Percentiles rank a stretch among this genome's conserved stretches.
These are phyloP conservation scores for Globisporangium perplexum DNA, from an alignment of 352 stramenopile species.

Conservation along the genomic window DNA sequence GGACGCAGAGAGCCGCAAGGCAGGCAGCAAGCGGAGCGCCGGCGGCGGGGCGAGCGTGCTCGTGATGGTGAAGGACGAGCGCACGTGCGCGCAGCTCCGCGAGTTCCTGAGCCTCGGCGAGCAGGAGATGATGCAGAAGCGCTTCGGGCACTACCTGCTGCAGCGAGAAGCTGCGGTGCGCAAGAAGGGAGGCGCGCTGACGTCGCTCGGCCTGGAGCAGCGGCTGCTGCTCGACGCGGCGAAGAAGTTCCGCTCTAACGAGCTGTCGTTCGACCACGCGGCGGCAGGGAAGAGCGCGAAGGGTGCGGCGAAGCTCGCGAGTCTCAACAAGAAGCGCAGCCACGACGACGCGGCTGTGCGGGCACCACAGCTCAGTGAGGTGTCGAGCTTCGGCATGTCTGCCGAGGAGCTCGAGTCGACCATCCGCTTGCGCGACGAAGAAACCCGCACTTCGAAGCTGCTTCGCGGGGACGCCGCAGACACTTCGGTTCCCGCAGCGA, in stretches of 20 bases:
- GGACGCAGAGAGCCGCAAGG: conserved; percentile 30
- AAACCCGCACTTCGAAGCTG: conserved; percentile 15
- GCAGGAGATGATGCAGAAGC: conserved; percentile 72
- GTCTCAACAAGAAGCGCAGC: conserved; percentile 16
- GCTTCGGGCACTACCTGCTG: conserved; percentile 79
- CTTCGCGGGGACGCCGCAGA: neutral
- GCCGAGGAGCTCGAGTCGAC: conserved; percentile 58
- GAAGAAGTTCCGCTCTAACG: conserved; percentile 37
- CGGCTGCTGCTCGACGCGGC: conserved; percentile 52
- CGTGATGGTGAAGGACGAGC: conserved; percentile 88
- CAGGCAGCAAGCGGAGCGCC: conserved; percentile 15
- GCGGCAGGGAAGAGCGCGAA: conserved; percentile 14
- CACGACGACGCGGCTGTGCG: neutral
- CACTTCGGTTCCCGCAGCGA: neutral
- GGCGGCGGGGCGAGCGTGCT: conserved; percentile 51
- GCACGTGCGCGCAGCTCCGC: conserved; percentile 77
- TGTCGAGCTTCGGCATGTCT: conserved; percentile 71
- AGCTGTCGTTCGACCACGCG: conserved; percentile 28
- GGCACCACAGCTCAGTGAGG: conserved; percentile 22
- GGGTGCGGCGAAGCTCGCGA: conserved; percentile 2
- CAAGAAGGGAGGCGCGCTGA: conserved; percentile 38
- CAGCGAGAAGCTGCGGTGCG: conserved; percentile 54
- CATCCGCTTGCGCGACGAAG: conserved; percentile 14
- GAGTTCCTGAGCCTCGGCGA: conserved; percentile 79
- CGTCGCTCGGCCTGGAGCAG: conserved; percentile 53